These are phyloP conservation scores for Picochlorum sp. DNA, from an alignment of 139 green algal species.

Conservation along the genomic window DNA sequence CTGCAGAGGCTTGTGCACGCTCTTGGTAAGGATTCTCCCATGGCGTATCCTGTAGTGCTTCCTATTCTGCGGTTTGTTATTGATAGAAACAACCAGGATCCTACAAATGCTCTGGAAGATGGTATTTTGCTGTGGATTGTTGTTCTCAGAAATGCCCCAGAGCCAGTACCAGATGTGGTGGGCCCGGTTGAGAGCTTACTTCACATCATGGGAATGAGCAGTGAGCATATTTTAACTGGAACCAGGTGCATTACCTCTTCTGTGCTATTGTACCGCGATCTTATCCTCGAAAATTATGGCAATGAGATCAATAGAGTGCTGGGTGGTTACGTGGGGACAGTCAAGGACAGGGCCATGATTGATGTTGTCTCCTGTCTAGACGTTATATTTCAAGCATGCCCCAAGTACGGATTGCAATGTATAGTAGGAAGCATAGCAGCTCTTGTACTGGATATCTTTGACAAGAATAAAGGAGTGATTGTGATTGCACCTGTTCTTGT, in stretches of 20 bases:
- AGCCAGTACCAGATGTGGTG: conserved; percentile 40
- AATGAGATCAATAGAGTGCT: conserved; percentile 39
- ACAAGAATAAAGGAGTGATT: too few species aligned
- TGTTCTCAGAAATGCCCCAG: conserved; percentile 65
- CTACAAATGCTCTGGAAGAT: conserved; percentile 81
- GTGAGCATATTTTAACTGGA: conserved; percentile 55
- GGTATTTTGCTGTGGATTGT: conserved; percentile 71
- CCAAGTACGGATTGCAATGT: conserved; percentile 27
- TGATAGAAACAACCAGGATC: conserved; percentile 62
- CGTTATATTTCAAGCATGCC: conserved; percentile 38
- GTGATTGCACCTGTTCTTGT: too few species aligned
- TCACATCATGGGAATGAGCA: conserved; percentile 44
- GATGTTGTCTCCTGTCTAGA: conserved; percentile 47
- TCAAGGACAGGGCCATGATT: conserved; percentile 56
- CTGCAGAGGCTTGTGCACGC: conserved; percentile 69
- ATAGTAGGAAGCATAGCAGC: conserved; percentile 21
- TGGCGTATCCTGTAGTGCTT: conserved; percentile 51
- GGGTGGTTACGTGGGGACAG: conserved; percentile 36
- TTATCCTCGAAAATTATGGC: conserved; percentile 57
- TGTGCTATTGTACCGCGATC: conserved; percentile 53
- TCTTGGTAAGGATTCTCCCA: conserved; percentile 44
- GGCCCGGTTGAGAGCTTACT: conserved; percentile 49
- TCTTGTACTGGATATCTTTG: background rate
- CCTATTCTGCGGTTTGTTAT: conserved; percentile 57
- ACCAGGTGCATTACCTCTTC: conserved; percentile 42